These are phyloP conservation scores for Epichloe sibirici DNA, from an alignment of 2,329 filamentous ascomycete genomes.

Conservation along the genomic window DNA sequence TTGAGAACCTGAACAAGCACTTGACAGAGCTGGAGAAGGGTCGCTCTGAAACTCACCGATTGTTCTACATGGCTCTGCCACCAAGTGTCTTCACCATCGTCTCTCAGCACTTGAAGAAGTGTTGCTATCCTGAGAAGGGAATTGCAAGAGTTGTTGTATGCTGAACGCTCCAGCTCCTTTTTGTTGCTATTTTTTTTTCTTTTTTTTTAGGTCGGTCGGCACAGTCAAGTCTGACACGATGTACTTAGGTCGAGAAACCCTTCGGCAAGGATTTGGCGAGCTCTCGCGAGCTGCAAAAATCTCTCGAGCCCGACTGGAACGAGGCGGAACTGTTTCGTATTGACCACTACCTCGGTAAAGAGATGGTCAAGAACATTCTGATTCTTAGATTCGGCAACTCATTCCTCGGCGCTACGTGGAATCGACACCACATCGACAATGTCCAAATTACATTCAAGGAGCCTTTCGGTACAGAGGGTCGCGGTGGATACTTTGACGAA, in stretches of 20 bases:
- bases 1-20: conserved; percentile 73
- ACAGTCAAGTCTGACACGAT: not conserved
- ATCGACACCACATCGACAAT: conserved; percentile 98
- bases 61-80: conserved; percentile 99
- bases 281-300: conserved; percentile 88
- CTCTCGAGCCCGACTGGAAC: conserved; percentile 93
- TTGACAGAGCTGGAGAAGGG: conserved; percentile 75
- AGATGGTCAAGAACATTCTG: conserved; percentile 99
- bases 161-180: conserved; percentile 9
- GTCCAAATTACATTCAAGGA: conserved; percentile 99
- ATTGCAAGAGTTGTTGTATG: conserved; percentile 88
- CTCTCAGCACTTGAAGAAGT: conserved; percentile 91
- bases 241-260: conserved; percentile 81
- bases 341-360: conserved; percentile 98
- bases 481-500: conserved; percentile 97
- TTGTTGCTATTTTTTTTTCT: not conserved
- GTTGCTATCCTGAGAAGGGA: conserved; percentile 86
- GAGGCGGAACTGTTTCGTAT: conserved; percentile 99
- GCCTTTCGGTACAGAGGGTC: conserved; percentile 94
- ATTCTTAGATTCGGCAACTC: conserved; percentile 97
- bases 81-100: conserved; percentile 97
- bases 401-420: conserved; percentile 98
- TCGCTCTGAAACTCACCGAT: conserved; percentile 71
- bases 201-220: too few relatives aligned
- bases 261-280: conserved; percentile 95